phyloP scores from a whole-genome alignment of 2,329 filamentous ascomycete species.

The Neofusicoccum cordaticola region DNA sequence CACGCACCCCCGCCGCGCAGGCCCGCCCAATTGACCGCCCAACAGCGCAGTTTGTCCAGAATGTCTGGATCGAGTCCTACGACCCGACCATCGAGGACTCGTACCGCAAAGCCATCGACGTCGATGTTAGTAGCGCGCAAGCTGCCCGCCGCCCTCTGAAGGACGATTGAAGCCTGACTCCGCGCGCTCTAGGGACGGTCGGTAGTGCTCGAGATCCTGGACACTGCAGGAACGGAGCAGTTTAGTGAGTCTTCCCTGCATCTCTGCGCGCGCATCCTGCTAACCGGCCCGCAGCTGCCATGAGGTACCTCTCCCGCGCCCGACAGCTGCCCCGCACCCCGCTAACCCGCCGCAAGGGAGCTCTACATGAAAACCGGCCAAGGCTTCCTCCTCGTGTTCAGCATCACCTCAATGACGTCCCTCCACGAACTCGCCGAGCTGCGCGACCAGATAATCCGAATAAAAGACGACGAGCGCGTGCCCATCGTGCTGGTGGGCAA shows the following conservation, averaged over 20 bases:
- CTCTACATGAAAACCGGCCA: conserved; percentile 93
- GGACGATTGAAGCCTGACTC: conserved; percentile 17
- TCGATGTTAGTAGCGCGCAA: conserved; percentile 66
- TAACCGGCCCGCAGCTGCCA: conserved; percentile 45
- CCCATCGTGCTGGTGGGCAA: conserved; percentile 90
- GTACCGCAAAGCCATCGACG: conserved; percentile 62
- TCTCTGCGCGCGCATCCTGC: background rate
- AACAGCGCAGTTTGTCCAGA: conserved; percentile 82
- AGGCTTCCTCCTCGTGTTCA: conserved; percentile 88
- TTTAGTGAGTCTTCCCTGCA: conserved; percentile 65
- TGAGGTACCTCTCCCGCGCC: conserved; percentile 47
- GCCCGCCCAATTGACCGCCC: background rate
- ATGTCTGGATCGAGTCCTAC: conserved; percentile 83
- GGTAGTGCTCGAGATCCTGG: conserved; percentile 86
- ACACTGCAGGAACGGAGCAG: conserved; percentile 88
- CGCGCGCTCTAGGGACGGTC: conserved; percentile 65
- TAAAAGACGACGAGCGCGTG: conserved; percentile 82
- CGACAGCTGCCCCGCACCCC: conserved; percentile 2
- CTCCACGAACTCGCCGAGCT: conserved; percentile 76
- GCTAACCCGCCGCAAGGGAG: conserved; percentile 52
- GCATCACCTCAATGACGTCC: conserved; percentile 82
- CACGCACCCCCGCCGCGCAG: conserved; percentile 19
- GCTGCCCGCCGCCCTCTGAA: background rate
- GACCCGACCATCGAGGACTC: conserved; percentile 63
- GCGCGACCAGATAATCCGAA: conserved; percentile 84